Percentiles rank a stretch among this genome's conserved stretches.
These are phyloP conservation scores for Talaromyces sp. DNA, from an alignment of 2,329 filamentous ascomycete genomes.

Conservation along the genomic window DNA sequence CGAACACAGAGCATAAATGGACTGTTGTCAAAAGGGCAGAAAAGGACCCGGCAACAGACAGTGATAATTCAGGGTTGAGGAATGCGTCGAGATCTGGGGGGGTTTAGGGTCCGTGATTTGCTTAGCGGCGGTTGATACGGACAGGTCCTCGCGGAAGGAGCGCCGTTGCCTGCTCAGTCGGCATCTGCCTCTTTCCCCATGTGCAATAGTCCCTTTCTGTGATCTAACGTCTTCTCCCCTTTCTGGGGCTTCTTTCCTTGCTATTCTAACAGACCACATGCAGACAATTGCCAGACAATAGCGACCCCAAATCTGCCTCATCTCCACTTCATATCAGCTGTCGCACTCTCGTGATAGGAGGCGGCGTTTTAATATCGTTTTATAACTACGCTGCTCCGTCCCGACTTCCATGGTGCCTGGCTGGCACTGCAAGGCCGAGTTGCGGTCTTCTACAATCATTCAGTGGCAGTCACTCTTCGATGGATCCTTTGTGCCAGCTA, in stretches of 20 bases:
- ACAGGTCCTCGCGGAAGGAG: not conserved
- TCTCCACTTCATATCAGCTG: not conserved
- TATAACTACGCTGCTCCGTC: not conserved
- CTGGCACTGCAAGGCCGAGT: conserved; percentile 6
- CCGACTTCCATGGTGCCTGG: not conserved
- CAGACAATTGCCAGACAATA: not conserved
- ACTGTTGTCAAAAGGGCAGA: not conserved
- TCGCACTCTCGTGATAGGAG: not conserved
- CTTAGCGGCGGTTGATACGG: not conserved
- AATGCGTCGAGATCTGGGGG: conserved; percentile 5
- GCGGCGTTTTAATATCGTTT: not conserved
- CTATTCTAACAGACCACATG: not conserved
- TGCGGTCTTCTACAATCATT: not conserved
- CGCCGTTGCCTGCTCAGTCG: not conserved
- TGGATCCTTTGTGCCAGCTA: not conserved
- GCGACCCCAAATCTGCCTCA: not conserved
- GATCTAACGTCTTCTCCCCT: not conserved
- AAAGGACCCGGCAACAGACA: not conserved
- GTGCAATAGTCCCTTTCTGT: not conserved
- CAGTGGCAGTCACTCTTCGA: not conserved
- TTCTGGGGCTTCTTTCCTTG: not conserved
- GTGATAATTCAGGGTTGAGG: not conserved
- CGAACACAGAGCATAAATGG: not conserved
- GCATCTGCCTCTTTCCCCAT: conserved; percentile 1
- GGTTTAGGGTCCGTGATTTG: not conserved